These are phyloP conservation scores for Tolypocladium nubicola DNA, from an alignment of 2,329 filamentous ascomycete species.

Conservation along the genomic window DNA sequence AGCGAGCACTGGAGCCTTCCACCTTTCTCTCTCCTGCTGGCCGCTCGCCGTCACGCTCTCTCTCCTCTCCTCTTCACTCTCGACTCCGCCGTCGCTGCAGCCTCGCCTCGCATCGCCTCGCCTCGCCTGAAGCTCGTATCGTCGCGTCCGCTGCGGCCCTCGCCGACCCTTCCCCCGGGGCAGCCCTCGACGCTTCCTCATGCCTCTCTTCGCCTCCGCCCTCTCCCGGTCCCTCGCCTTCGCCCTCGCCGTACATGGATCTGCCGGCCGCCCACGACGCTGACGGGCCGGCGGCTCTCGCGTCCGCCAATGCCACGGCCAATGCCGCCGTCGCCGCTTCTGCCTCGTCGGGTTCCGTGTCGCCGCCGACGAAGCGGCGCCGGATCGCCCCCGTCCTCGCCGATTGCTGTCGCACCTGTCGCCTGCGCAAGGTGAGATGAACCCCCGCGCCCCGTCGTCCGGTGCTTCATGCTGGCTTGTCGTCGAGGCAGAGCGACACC, in stretches of 20 bases:
- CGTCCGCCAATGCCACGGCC: not conserved
- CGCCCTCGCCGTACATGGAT: slow-evolving; percentile 6
- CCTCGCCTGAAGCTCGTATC: not conserved
- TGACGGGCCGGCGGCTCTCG: slow-evolving; percentile 4
- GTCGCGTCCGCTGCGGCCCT: not conserved
- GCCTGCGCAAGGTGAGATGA: slow-evolving; percentile 23
- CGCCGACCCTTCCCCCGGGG: not conserved
- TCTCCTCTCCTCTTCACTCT: not conserved
- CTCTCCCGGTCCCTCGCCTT: not conserved
- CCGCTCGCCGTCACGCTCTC: not conserved
- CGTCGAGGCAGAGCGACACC: not conserved
- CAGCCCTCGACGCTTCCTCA: slow-evolving; percentile 4
- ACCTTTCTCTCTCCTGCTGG: not conserved
- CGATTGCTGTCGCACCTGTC: slow-evolving; percentile 26
- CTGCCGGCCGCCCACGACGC: slow-evolving; percentile 3
- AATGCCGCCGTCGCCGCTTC: not conserved
- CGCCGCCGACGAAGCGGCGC: slow-evolving; percentile 19
- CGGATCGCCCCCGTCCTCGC: slow-evolving; percentile 14
- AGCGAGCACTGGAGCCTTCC: not conserved
- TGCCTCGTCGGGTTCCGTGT: slow-evolving; percentile 7
- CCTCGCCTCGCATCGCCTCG: not conserved
- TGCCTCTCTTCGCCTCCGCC: slow-evolving; percentile 4
- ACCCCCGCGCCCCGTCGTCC: not conserved
- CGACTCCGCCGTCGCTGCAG: not conserved
- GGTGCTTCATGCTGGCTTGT: not conserved